Evolutionary conservation across 2,329 filamentous ascomycete species (phyloP).

Genomic region (Anisogramma anomala): DNA sequence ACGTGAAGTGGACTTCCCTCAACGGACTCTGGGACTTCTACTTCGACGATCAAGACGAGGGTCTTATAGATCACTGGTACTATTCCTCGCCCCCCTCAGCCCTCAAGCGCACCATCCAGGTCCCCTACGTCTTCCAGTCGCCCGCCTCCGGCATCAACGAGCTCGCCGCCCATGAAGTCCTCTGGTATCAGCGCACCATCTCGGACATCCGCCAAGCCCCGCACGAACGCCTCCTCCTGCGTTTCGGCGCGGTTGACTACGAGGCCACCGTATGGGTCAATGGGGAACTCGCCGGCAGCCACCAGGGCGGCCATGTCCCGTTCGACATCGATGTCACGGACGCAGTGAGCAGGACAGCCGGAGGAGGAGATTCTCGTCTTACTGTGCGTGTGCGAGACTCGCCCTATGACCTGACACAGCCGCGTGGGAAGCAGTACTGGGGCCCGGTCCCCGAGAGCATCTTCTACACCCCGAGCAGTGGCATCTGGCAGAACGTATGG

Average conservation of each 20-base stretch:
- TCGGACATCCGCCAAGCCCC: slow-evolving; percentile 34
- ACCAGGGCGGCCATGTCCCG: slow-evolving; percentile 49
- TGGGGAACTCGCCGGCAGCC: slow-evolving; percentile 39
- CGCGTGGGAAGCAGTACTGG: slow-evolving; percentile 58
- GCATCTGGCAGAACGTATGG: slow-evolving; percentile 48
- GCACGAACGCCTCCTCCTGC: slow-evolving; percentile 34
- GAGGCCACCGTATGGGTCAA: slow-evolving; percentile 46
- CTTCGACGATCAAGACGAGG: slow-evolving; percentile 53
- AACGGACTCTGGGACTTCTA: slow-evolving; percentile 53
- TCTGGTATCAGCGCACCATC: slow-evolving; percentile 53
- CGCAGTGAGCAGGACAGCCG: slow-evolving; percentile 21
- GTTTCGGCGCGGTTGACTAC: slow-evolving; percentile 53
- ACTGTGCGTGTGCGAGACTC: slow-evolving; percentile 52
- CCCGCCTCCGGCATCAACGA: slow-evolving; percentile 52
- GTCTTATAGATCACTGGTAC: slow-evolving; percentile 43
- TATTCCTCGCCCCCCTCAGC: slow-evolving; percentile 35
- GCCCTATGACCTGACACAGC: slow-evolving; percentile 51
- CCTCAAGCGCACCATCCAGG: slow-evolving; percentile 43
- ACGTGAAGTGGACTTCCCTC: slow-evolving; percentile 47
- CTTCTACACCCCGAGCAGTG: slow-evolving; percentile 46
- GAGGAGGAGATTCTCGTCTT: slow-evolving; percentile 27
- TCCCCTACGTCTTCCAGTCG: slow-evolving; percentile 56
- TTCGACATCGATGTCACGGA: slow-evolving; percentile 48
- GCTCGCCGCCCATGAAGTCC: slow-evolving; percentile 50
- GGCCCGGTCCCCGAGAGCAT: slow-evolving; percentile 47